Conservation (phyloP, 768 basidiomycete genomes). For the Panaeolus papilionaceus region DNA sequence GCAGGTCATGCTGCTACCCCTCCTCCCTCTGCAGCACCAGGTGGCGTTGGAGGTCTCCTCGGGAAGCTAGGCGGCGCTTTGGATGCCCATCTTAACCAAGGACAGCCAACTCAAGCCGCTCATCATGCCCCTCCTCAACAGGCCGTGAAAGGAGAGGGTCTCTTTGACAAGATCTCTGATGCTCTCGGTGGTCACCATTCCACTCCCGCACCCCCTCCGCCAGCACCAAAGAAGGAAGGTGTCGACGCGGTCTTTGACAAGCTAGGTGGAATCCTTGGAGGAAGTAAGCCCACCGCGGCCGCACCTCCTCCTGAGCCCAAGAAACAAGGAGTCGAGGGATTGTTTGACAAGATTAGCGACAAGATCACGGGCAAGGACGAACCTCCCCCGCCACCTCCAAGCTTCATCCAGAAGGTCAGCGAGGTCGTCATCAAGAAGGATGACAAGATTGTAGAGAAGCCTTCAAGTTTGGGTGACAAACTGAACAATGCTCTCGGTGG, state of each 20-base stretch:
- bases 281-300: slow-evolving; percentile 10
- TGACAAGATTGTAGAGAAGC: slow-evolving; percentile 8
- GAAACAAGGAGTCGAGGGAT: slow-evolving; percentile 9
- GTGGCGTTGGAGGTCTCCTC: slow-evolving; percentile 5
- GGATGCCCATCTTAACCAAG: neutral
- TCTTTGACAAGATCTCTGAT: slow-evolving; percentile 15
- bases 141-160: slow-evolving; percentile 1
- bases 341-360: slow-evolving; percentile 13
- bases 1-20: slow-evolving; percentile 2
- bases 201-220: slow-evolving; percentile 12
- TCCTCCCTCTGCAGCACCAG: slow-evolving; percentile 6
- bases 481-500: slow-evolving; percentile 28
- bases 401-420: slow-evolving; percentile 14
- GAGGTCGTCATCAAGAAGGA: slow-evolving; percentile 2
- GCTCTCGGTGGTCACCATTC: slow-evolving; percentile 12
- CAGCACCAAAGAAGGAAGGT: neutral
- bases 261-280: slow-evolving; percentile 4
- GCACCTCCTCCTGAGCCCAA: slow-evolving; percentile 10
- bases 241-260: slow-evolving; percentile 5
- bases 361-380: slow-evolving; percentile 12
- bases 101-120: neutral
- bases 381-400: slow-evolving; percentile 9
- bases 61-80: slow-evolving; percentile 6
- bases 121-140: slow-evolving; percentile 1
- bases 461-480: slow-evolving; percentile 19